Evolutionary conservation across 2,329 filamentous ascomycete species (phyloP).

Genomic region (Neopestalotiopsis sp.): DNA sequence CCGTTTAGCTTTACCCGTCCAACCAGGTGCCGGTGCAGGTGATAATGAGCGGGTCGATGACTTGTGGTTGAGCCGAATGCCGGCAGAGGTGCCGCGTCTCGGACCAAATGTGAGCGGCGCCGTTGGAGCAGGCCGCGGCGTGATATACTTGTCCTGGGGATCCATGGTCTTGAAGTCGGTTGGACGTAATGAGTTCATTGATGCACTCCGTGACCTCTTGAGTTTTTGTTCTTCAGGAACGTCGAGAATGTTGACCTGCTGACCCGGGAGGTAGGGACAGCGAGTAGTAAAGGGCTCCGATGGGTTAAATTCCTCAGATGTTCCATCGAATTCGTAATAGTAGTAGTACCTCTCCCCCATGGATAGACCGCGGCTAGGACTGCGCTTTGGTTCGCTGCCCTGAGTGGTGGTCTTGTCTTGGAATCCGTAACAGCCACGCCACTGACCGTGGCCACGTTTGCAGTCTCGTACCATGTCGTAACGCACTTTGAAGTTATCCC

Average conservation of each 20-base stretch:
- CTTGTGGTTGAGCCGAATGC: conserved; percentile 37
- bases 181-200: conserved; percentile 62
- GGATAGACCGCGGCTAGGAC: conserved; percentile 72
- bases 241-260: conserved; percentile 82
- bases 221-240: conserved; percentile 73
- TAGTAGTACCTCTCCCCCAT: conserved; percentile 97
- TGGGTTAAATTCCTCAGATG: conserved; percentile 77
- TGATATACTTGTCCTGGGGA: conserved; percentile 75
- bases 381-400: conserved; percentile 67
- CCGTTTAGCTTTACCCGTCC: conserved; percentile 50
- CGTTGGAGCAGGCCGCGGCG: conserved; percentile 64
- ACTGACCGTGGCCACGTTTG: conserved; percentile 75
- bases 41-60: conserved; percentile 52
- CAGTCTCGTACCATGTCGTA: conserved; percentile 84
- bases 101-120: conserved; percentile 48
- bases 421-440: conserved; percentile 88
- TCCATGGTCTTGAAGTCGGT: conserved; percentile 76
- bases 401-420: conserved; percentile 84
- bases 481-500: conserved; percentile 86
- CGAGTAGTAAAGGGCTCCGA: conserved; percentile 74
- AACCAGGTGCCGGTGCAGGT: conserved; percentile 51
- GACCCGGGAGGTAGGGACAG: conserved; percentile 88
- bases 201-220: conserved; percentile 64
- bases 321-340: conserved; percentile 88
- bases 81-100: conserved; percentile 38